A percentile compares a stretch with the other conserved stretches of the same genome.
phyloP scores from a whole-genome alignment of 495 filamentous ascomycete species.

The Zalerion maritima region DNA sequence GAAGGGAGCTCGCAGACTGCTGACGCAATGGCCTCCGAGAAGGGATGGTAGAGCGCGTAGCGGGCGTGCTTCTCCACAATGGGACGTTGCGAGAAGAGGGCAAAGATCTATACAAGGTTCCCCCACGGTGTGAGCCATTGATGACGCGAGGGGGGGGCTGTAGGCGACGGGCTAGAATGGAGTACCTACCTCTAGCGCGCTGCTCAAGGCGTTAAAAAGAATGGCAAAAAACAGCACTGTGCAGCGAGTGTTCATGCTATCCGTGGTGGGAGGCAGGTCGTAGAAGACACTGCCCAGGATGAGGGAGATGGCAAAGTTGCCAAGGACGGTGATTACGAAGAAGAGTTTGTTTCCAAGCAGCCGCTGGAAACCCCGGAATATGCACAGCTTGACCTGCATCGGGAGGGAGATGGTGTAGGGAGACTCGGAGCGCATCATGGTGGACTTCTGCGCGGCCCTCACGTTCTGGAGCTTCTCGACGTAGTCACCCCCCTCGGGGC shows the following conservation, averaged over 20 bases:
- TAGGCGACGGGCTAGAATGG: no score
- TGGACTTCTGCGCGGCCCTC: conserved; percentile 32
- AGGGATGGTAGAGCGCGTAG: conserved; percentile 51
- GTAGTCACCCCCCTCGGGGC: conserved; percentile 12
- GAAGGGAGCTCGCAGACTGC: conserved; percentile 45
- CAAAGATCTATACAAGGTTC: conserved; percentile 1
- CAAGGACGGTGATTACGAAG: conserved; percentile 41
- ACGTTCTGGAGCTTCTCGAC: conserved; percentile 51
- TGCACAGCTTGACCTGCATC: conserved; percentile 42
- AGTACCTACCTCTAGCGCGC: conserved; percentile 36
- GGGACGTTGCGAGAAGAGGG: conserved; percentile 42
- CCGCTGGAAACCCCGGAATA: conserved; percentile 38
- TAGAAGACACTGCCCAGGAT: conserved; percentile 57
- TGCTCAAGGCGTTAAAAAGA: conserved; percentile 49
- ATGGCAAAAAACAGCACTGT: conserved; percentile 56
- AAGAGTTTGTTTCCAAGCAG: conserved; percentile 41
- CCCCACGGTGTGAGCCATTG: no score
- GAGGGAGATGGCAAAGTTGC: conserved; percentile 45
- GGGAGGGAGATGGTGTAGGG: conserved; percentile 44
- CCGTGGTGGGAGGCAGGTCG: conserved; percentile 36
- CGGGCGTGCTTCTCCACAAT: conserved; percentile 54
- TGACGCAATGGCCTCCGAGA: conserved; percentile 42
- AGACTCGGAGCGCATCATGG: conserved; percentile 23
- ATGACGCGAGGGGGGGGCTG: no score
- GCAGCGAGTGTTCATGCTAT: conserved; percentile 43